Base-by-base conservation (phyloP, 2,329 filamentous ascomycete species). In the Cytospora chrysosperma region DNA sequence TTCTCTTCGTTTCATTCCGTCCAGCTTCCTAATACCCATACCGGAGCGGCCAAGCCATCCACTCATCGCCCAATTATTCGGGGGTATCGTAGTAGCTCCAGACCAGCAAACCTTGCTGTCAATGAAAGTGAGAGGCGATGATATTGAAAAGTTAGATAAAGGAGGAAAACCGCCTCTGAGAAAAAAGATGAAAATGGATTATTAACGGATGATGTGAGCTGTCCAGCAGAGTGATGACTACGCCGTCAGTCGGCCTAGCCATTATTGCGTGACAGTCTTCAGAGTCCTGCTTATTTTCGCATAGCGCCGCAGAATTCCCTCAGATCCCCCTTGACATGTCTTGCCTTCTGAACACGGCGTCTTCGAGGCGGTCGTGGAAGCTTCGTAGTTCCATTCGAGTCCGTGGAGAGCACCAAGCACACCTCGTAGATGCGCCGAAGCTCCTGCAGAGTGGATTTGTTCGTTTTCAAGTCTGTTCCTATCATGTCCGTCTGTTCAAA, bases 401-500 rank as follows among this genome's bases (percentile, higher is more conserved):
- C 43, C n/a, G n/a, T 1, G 43, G 17, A 15, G 9, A 47, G 3
- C n/a, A 24, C 24, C n/a, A 5, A 24, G n/a, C 9, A n/a, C 19
- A n/a, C 24, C 2, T 47, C 43, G n/a, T 47, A 13, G 43, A 4
- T 4, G 8, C 10, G 21, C 30, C 21, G 8, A 43, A 17, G 7
- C 13, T 40, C 21, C n/a, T 21, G 5, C 19, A 21, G 40, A 10
- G 17, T 21, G 8, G 40, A 4, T n/a, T n/a, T 9, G 4, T n/a
- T n/a, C n/a, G n/a, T n/a, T n/a, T n/a, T n/a, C n/a, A n/a, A n/a
- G n/a, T n/a, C n/a, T n/a, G n/a, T n/a, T n/a, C 51, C 26, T 59
- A 37, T 56, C 63, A 67, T 26, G 63, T 65, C 40, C 74, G 73
- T 54, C 79, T 75, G 66, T 84, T 82, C 58, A 85, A 71, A 43